These are phyloP conservation scores for Lodderomyces oxycetoniae DNA, from an alignment of 1,139 yeast genomes.

Conservation along the genomic window DNA sequence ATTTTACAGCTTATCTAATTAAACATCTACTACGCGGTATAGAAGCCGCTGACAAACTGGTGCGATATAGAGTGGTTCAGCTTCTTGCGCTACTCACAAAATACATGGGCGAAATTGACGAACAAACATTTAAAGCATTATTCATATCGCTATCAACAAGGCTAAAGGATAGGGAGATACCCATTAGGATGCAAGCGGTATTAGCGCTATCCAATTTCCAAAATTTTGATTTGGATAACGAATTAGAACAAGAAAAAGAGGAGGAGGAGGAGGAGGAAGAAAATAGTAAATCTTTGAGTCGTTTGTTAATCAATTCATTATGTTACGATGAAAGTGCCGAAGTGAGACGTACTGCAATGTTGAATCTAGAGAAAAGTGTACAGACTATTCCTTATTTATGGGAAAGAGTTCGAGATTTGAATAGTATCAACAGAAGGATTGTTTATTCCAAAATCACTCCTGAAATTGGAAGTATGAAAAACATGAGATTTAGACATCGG, in stretches of 20 bases:
- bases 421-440: conserved; percentile 64
- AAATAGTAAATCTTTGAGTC: no score
- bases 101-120: conserved; percentile 72
- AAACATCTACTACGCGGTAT: conserved; percentile 70
- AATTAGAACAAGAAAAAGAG: conserved; percentile 17
- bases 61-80: conserved; percentile 78
- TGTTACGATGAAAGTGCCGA: conserved; percentile 71
- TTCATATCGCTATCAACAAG: conserved; percentile 60
- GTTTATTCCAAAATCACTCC: conserved; percentile 68
- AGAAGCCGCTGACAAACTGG: conserved; percentile 70
- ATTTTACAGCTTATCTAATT: conserved; percentile 58
- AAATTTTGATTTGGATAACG: conserved; percentile 39
- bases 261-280: no score
- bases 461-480: conserved; percentile 63
- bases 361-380: conserved; percentile 57
- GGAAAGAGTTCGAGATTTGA: conserved; percentile 80
- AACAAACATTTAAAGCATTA: conserved; percentile 61
- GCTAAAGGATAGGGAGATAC: conserved; percentile 72
- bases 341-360: conserved; percentile 79
- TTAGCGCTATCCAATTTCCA: conserved; percentile 79
- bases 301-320: not conserved
- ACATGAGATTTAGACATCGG: conserved; percentile 52
- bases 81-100: conserved; percentile 69
- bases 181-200: conserved; percentile 77
- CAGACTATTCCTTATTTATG: conserved; percentile 56